phyloP scores from a whole-genome alignment of 2,329 filamentous ascomycete genomes.

The Onygenales sp. region DNA sequence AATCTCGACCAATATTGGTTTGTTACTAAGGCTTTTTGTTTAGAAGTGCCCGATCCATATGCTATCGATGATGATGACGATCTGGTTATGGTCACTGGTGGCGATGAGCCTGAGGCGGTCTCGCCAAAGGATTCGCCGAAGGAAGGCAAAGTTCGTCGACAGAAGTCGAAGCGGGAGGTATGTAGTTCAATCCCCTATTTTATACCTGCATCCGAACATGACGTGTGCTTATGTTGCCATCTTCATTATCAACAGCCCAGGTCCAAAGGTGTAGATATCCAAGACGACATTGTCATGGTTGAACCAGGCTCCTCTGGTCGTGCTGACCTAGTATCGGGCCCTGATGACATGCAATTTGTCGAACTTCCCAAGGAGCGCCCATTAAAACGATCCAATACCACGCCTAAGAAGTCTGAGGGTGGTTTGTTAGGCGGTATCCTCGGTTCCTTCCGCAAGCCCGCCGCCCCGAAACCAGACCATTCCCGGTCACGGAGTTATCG shows the following conservation, averaged over 20 bases:
- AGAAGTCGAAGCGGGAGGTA: constrained; percentile 31
- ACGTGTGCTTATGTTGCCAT: constrained; percentile 8
- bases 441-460: constrained; percentile 33
- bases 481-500: constrained; percentile 28
- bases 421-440: constrained; percentile 55
- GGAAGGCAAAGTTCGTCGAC: constrained; percentile 19
- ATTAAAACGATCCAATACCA: constrained; percentile 53
- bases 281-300: constrained; percentile 47
- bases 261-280: constrained; percentile 21
- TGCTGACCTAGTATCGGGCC: constrained; percentile 35
- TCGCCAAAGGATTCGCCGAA: constrained; percentile 24
- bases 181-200: constrained; percentile 1
- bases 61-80: constrained; percentile 57
- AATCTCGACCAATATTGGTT: not conserved
- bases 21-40: not conserved
- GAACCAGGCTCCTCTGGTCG: constrained; percentile 39
- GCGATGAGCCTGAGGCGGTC: constrained; percentile 27
- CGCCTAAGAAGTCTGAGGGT: constrained; percentile 46
- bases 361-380: constrained; percentile 39
- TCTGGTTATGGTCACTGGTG: constrained; percentile 47
- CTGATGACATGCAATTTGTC: constrained; percentile 44
- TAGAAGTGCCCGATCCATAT: constrained; percentile 46
- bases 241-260: constrained; percentile 19
- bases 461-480: constrained; percentile 21
- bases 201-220: not conserved